Base-by-base conservation (phyloP, 2,329 filamentous ascomycete genomes). In the Xylariaceae sp. region DNA sequence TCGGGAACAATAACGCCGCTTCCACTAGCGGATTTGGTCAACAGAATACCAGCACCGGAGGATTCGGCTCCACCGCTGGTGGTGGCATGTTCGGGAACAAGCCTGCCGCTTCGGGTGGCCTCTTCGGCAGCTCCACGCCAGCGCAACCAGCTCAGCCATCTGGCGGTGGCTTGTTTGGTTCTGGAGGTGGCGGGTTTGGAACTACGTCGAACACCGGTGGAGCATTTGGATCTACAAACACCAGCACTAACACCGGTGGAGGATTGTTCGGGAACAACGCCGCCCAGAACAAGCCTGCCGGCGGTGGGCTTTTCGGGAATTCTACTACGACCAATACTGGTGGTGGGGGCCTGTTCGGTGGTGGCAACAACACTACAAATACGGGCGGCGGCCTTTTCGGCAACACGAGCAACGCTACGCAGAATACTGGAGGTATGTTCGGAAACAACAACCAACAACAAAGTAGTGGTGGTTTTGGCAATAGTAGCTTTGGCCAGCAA, bases 131-230 rank as follows among this genome's bases (percentile, higher is more conserved):
- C 26, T 53, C 65, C 49, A 56, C 57, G 4, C 53, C 57, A 38
- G 39, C 55, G 16, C 53, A 56, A 37, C 38, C 51, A 12, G 39
- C 47, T 19, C 40, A 41, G 16, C 26, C 44, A 4, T 45, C 50
- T 7, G 48, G 55, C 6, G 47, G 52, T 8, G 49, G 56, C 18
- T 22, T 59, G 13, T 62, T 61, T 30, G 56, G 56, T 18, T 73
- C 78, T 52, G 66, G 65, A 26, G 39, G 42, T 17, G 58, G 55
- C 32, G 70, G 73, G 8, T 75, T 74, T 48, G 76, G 74, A 19
- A 61, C 48, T 43, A 65, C 55, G 47, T 71, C 61, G 46, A 69
- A 65, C 45, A 54, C 63, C 7, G 54, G 53, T 31, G 70, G 67
- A 9, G 48, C 34, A 41, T 81, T 81, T 51, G 77, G 78, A 34